Conservation (phyloP, 1,284 basidiomycete genomes). For the Trametes pubescens region DNA sequence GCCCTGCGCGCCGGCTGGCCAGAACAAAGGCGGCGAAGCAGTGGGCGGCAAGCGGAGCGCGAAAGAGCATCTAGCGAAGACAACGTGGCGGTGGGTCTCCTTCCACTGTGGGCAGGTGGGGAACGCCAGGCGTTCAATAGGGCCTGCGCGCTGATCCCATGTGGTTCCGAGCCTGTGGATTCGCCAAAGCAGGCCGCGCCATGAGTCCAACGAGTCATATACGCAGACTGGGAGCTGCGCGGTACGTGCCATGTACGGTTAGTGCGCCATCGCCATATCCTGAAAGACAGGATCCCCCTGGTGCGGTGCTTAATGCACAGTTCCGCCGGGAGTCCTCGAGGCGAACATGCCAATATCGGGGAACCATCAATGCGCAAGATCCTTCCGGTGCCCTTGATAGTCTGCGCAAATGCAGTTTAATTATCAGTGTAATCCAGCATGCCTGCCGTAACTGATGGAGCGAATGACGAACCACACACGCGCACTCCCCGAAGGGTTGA, state of each 20-base stretch:
- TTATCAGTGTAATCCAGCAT: background rate
- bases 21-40: constrained; percentile 21
- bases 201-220: constrained; percentile 13
- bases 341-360: background rate
- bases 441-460: background rate
- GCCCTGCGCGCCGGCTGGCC: constrained; percentile 8
- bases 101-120: constrained; percentile 16
- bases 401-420: background rate
- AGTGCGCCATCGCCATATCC: background rate
- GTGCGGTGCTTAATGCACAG: constrained; percentile 4
- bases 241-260: background rate
- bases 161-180: constrained; percentile 12
- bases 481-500: background rate
- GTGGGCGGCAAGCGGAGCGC: constrained; percentile 18
- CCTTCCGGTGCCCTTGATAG: constrained; percentile 14
- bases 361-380: constrained; percentile 17
- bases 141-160: constrained; percentile 15
- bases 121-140: constrained; percentile 15
- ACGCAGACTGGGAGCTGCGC: background rate
- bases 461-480: background rate
- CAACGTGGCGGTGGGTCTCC: background rate
- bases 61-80: constrained; percentile 1
- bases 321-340: constrained; percentile 20
- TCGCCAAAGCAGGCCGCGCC: background rate
- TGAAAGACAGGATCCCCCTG: background rate